Evolutionary conservation across 495 filamentous ascomycete genomes (phyloP).

Genomic region (Podospora conica): DNA sequence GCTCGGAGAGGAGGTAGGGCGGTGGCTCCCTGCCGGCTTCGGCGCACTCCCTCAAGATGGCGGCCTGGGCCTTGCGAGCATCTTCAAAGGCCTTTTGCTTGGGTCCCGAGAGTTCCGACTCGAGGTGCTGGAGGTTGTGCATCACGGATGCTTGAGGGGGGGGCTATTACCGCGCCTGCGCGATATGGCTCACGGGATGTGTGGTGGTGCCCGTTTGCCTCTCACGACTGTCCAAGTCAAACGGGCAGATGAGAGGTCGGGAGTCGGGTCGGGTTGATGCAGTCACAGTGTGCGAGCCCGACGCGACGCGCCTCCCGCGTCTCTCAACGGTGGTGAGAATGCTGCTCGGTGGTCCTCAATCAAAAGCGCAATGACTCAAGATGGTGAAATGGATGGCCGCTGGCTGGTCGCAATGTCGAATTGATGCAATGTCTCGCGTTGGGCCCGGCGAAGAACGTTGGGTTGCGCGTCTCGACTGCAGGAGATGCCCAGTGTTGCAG

Average conservation of each 20-base stretch:
- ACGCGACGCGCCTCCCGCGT: neutral
- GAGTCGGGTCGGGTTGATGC: neutral
- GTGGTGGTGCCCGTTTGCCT: neutral
- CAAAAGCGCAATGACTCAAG: neutral
- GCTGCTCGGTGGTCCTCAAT: neutral
- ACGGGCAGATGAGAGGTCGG: neutral
- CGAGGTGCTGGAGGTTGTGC: slow-evolving; percentile 10
- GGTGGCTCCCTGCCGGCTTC: slow-evolving; percentile 10
- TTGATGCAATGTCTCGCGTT: neutral
- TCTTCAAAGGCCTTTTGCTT: slow-evolving; percentile 17
- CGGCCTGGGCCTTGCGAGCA: slow-evolving; percentile 13
- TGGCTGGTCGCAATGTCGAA: neutral
- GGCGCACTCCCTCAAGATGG: slow-evolving; percentile 11
- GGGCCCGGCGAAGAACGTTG: neutral
- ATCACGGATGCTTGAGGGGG: neutral
- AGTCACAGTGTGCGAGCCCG: neutral
- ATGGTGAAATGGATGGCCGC: neutral
- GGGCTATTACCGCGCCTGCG: neutral
- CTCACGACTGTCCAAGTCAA: neutral
- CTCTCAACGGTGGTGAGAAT: neutral
- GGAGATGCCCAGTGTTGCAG: neutral
- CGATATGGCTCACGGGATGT: neutral
- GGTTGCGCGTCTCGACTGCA: neutral
- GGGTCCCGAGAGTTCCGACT: slow-evolving; percentile 8
- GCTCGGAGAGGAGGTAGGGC: slow-evolving; percentile 12